Percentiles rank a stretch among this genome's conserved stretches.
phyloP scores from a whole-genome alignment of 768 basidiomycete species.

The Boletus coccyginus region DNA sequence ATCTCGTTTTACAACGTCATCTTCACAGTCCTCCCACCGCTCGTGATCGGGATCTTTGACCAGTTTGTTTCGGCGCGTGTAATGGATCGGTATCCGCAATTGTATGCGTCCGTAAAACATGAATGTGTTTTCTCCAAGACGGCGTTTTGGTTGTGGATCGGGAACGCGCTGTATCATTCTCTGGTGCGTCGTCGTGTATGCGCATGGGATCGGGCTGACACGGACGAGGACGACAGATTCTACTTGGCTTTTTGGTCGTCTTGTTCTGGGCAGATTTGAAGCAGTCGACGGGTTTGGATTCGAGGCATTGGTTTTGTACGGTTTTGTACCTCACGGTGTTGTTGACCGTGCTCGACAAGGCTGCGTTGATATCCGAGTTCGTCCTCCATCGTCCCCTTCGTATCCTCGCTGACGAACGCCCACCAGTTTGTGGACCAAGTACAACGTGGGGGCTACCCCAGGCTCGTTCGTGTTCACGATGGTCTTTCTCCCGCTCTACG shows the following conservation, averaged over 20 bases:
- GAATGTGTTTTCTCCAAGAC: conserved; percentile 91
- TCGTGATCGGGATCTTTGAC: no score
- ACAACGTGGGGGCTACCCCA: conserved; percentile 96
- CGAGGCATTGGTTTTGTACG: no score
- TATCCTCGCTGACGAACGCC: background rate
- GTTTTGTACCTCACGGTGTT: no score
- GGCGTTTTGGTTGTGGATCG: conserved; percentile 90
- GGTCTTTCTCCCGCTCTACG: conserved; percentile 46
- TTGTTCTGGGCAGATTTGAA: conserved; percentile 29
- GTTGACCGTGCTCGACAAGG: no score
- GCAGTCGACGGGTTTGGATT: no score
- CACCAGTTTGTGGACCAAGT: conserved; percentile 96
- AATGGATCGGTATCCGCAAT: no score
- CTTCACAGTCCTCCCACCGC: no score
- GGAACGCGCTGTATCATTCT: conserved; percentile 88
- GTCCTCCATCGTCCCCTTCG: conserved; percentile 27
- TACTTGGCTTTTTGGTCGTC: conserved; percentile 84
- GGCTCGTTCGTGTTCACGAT: conserved; percentile 98
- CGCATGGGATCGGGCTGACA: no score
- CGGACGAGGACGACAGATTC: conserved; percentile 46
- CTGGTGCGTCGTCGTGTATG: conserved; percentile 47
- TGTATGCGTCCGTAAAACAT: conserved; percentile 89
- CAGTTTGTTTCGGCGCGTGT: no score
- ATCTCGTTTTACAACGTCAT: no score
- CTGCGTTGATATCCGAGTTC: conserved; percentile 95